Evolutionary conservation across 495 filamentous ascomycete genomes (phyloP), one percentile per base, ranked within the genome.

Genomic region (Aspergillus incahuasiensis): DNA sequence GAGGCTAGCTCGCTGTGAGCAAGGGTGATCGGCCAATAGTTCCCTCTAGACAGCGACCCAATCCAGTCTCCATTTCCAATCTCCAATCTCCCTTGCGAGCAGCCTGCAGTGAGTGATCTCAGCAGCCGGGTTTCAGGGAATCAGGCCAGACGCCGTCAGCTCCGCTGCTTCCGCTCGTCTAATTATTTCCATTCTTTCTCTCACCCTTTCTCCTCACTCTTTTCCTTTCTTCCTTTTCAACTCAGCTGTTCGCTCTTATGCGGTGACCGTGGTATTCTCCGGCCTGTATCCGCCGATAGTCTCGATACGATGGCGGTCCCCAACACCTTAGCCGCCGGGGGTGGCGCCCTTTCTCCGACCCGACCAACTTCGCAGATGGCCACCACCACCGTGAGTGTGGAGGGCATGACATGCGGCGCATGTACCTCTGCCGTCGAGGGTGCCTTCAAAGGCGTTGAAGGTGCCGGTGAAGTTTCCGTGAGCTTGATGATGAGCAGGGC

Each of bases 381-480:
- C 6, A 96, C 89, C n/a, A 97, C 92, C 24, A 95, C 89, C 5
- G 73, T 97, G 51, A 87, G 82, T 67, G 87, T 95, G 24, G 89
- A 86, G 55, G 92, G 92, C 52, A 97, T 97, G 92, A 97, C 92
- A 63, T 95, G 92, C 71, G 90, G 90, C 59, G 86, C 91, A 62
- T 96, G 92, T 66, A 94, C 91, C 18, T 90, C 90, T 16, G 83
- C 91, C 7, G 84, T 96, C 59, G 91, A 96, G 78, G 74, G 78
- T 35, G 92, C 86, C 52, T 94, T 99, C 73, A 87, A 86, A 59
- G 80, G 79, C 30, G 79, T 95, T 16, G 81, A 88, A 11, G 92
- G 92, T 21, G 84, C 88, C 2, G 86, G 84, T 20, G 89, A 79
- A 45, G 91, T 96, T 28, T 94, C 91, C 1, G 87, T 97, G 54